These are phyloP conservation scores for Hortiboletus flavorubellus DNA, from an alignment of 768 basidiomycete genomes.

Conservation along the genomic window DNA sequence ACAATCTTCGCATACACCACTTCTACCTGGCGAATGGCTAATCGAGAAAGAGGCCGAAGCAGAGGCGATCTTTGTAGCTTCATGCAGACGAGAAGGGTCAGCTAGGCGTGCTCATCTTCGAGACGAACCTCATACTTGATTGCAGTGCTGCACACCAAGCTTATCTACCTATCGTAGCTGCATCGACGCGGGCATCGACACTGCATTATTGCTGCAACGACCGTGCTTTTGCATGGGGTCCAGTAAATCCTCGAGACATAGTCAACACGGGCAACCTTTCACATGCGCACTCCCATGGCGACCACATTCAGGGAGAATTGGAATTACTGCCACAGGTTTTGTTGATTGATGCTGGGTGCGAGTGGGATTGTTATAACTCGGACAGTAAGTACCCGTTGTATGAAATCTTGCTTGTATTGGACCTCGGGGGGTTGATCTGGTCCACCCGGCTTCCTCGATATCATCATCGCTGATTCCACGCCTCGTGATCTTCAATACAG, in stretches of 20 bases:
- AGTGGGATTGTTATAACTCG: constrained; percentile 68
- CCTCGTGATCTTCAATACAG: constrained; percentile 43
- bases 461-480: not conserved
- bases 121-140: not conserved
- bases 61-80: constrained; percentile 89
- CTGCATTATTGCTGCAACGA: constrained; percentile 96
- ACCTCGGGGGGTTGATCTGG: not conserved
- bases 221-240: constrained; percentile 82
- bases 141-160: constrained; percentile 79
- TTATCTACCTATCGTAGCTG: constrained; percentile 91
- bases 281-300: constrained; percentile 29
- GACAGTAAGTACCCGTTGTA: constrained; percentile 44
- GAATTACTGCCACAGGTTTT: constrained; percentile 65
- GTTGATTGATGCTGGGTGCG: constrained; percentile 93
- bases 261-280: constrained; percentile 49
- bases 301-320: constrained; percentile 27
- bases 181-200: constrained; percentile 81
- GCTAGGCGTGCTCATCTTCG: constrained; percentile 17
- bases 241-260: constrained; percentile 53
- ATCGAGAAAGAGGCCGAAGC: constrained; percentile 93
- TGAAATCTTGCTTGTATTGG: not conserved
- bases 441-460: not conserved
- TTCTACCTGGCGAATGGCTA: constrained; percentile 78
- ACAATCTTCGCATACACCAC: constrained; percentile 40
- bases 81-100: constrained; percentile 84